Percentiles rank a stretch among this genome's conserved stretches.
These are phyloP conservation scores for Tricholomella constricta DNA, from an alignment of 768 basidiomycete genomes.

Conservation along the genomic window DNA sequence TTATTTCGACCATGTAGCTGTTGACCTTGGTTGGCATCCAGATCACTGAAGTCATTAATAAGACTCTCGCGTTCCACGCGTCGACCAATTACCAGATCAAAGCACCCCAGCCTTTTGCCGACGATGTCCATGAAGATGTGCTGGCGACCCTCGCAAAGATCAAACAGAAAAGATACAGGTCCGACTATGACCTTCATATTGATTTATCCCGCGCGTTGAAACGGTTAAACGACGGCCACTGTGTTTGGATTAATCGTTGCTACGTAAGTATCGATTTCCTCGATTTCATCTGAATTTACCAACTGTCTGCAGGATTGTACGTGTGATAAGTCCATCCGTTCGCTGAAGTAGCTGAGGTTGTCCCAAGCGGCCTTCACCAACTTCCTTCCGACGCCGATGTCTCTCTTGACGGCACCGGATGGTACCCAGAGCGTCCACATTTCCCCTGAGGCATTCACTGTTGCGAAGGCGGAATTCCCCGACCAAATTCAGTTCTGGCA, in stretches of 20 bases:
- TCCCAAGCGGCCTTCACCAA: conserved; percentile 43
- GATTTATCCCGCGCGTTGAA: conserved; percentile 56
- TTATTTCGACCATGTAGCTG: background rate
- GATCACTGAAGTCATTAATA: conserved; percentile 60
- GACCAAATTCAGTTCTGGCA: conserved; percentile 59
- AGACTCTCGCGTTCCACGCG: conserved; percentile 60
- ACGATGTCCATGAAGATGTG: conserved; percentile 60
- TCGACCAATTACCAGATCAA: conserved; percentile 61
- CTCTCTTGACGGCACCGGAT: conserved; percentile 44
- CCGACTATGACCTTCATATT: conserved; percentile 58
- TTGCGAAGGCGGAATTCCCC: conserved; percentile 51
- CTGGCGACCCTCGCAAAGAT: conserved; percentile 51
- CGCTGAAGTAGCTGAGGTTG: background rate
- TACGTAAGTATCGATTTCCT: conserved; percentile 42
- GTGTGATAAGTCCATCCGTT: conserved; percentile 1
- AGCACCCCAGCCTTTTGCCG: conserved; percentile 53
- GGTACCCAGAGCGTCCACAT: conserved; percentile 52
- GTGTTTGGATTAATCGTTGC: conserved; percentile 55
- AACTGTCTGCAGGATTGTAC: conserved; percentile 27
- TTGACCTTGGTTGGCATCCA: conserved; percentile 19
- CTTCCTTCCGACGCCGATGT: conserved; percentile 51
- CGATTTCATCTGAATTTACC: too few species aligned
- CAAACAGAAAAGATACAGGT: conserved; percentile 40
- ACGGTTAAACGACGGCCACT: conserved; percentile 60
- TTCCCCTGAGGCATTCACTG: conserved; percentile 52